Percentiles rank a stretch among this genome's conserved stretches.
Conservation (phyloP, 352 stramenopile species). For the Phytophthora foliorum region DNA sequence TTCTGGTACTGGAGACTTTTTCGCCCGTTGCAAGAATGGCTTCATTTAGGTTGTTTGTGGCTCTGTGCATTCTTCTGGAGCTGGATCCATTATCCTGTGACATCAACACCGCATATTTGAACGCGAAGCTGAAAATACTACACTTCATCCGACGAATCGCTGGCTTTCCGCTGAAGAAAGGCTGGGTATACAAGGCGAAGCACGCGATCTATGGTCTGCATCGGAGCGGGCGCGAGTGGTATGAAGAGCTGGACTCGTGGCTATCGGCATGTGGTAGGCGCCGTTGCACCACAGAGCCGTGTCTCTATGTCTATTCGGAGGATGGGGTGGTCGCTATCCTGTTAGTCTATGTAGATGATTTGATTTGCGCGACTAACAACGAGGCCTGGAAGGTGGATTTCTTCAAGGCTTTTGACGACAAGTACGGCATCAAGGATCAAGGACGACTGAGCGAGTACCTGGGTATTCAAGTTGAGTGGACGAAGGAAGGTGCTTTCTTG, state of each 20-base stretch:
- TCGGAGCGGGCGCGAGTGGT: neutral
- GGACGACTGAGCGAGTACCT: neutral
- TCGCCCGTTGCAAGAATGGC: slow-evolving; percentile 11
- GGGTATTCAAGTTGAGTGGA: neutral
- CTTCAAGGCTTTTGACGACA: no score
- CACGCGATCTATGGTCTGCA: slow-evolving; percentile 9
- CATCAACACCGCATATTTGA: neutral
- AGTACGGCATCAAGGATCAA: slow-evolving; percentile 2
- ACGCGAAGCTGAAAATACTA: neutral
- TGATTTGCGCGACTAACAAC: no score
- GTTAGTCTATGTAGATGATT: no score
- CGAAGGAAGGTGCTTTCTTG: neutral
- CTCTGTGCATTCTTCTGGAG: slow-evolving; percentile 1
- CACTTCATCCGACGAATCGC: slow-evolving; percentile 9
- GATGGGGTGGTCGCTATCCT: no score
- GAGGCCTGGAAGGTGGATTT: no score
- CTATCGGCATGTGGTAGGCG: no score
- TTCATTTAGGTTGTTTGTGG: slow-evolving; percentile 12
- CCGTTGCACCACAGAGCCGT: no score
- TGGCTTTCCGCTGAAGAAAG: neutral
- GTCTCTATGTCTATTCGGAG: no score
- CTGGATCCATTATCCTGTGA: slow-evolving; percentile 5
- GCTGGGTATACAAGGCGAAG: neutral
- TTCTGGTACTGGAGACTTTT: slow-evolving; percentile 3
- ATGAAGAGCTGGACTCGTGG: no score